These are phyloP conservation scores for Plantago major DNA, from an alignment of 257 asterid species.

Conservation along the genomic window DNA sequence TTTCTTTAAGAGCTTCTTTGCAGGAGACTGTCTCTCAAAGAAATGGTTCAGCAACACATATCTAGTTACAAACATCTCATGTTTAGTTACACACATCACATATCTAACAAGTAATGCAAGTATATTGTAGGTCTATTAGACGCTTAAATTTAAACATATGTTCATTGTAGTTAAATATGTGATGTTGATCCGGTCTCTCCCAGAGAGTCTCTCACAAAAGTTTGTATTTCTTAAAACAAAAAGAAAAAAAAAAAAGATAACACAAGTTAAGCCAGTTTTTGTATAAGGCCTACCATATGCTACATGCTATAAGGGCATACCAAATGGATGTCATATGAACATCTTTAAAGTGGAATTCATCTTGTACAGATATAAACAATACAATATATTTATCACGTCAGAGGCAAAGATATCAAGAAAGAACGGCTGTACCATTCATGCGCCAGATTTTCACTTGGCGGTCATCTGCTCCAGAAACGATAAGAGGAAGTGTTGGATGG, in stretches of 20 bases:
- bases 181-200: no score
- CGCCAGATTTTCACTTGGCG: conserved; percentile 98
- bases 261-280: neutral
- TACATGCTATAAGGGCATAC: neutral
- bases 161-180: no score
- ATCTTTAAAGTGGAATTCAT: neutral
- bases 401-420: neutral
- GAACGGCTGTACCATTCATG: conserved; percentile 70
- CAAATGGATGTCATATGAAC: neutral
- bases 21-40: no score
- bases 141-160: no score
- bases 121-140: no score
- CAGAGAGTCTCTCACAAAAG: no score
- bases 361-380: conserved; percentile 7
- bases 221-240: no score
- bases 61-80: no score
- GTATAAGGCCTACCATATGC: neutral
- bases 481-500: conserved; percentile 91
- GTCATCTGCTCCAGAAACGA: conserved; percentile 99
- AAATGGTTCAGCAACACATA: no score
- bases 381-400: conserved; percentile 5
- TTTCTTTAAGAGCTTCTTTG: no score
- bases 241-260: neutral
- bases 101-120: no score
- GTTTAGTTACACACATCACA: no score